A percentile compares a stretch with the other conserved stretches of the same genome.
phyloP scores from a whole-genome alignment of 2,329 filamentous ascomycete genomes.

The Hypoxylon sp. region DNA sequence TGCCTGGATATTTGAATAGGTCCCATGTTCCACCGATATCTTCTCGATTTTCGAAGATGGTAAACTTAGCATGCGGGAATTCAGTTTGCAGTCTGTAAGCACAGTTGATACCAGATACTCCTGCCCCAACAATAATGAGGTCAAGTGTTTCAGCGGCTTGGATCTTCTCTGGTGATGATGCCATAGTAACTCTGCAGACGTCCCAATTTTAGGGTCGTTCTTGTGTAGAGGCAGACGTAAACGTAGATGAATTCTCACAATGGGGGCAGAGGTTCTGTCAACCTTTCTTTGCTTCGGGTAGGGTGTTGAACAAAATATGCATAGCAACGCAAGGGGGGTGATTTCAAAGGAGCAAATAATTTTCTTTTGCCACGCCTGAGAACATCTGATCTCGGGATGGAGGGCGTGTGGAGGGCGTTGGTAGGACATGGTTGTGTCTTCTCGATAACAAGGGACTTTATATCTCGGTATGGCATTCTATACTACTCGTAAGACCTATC shows the following conservation, averaged over 20 bases:
- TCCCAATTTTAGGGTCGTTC: not conserved
- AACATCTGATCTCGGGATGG: not conserved
- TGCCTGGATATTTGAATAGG: constrained; percentile 81
- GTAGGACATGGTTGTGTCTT: not conserved
- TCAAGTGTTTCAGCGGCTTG: constrained; percentile 57
- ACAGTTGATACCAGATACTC: constrained; percentile 82
- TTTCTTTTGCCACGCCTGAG: not conserved
- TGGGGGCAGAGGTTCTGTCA: not conserved
- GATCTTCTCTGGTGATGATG: constrained; percentile 5
- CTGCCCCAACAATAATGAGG: constrained; percentile 78
- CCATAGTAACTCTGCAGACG: not conserved
- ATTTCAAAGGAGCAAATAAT: not conserved
- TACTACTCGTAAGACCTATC: not conserved
- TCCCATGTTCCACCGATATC: constrained; percentile 84
- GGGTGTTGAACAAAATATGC: not conserved
- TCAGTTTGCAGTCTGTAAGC: constrained; percentile 78
- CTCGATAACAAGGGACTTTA: not conserved
- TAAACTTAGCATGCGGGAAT: constrained; percentile 69
- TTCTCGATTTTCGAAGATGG: constrained; percentile 77
- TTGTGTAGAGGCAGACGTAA: too few species aligned
- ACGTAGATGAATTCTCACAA: not conserved
- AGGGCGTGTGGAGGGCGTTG: too few species aligned
- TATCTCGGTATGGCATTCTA: not conserved
- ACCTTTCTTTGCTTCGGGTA: not conserved
- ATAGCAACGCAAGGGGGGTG: not conserved